Evolutionary conservation across 345 rosid species (phyloP).

Genomic region (Excoecaria cochinchinensis): DNA sequence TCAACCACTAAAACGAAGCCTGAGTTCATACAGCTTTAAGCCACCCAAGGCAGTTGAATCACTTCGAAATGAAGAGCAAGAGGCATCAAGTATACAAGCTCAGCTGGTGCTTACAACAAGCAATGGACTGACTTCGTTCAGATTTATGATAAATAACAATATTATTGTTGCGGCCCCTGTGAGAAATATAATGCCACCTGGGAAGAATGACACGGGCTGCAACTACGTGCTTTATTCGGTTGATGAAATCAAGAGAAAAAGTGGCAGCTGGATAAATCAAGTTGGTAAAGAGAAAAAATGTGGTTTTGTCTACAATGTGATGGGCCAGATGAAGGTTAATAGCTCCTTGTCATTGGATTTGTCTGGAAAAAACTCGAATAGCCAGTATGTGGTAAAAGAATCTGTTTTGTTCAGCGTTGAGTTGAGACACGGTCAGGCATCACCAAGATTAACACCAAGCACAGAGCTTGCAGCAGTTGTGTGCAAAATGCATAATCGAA

Average conservation of each 20-base stretch:
- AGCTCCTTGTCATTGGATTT: constrained; percentile 27
- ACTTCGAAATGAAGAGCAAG: constrained; percentile 36
- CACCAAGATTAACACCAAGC: constrained; percentile 24
- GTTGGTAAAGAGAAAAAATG: constrained; percentile 54
- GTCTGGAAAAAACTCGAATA: constrained; percentile 26
- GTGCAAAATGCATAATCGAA: constrained; percentile 33
- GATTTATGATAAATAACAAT: constrained; percentile 54
- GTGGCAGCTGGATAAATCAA: constrained; percentile 61
- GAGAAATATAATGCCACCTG: constrained; percentile 43
- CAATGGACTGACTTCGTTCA: constrained; percentile 71
- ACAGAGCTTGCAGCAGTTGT: constrained; percentile 73
- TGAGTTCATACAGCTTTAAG: constrained; percentile 31
- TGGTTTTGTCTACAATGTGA: constrained; percentile 47
- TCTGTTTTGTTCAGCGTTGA: constrained; percentile 58
- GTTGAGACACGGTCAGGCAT: constrained; percentile 36
- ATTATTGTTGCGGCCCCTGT: constrained; percentile 66
- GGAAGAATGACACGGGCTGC: constrained; percentile 41
- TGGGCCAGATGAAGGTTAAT: constrained; percentile 62
- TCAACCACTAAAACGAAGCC: constrained; percentile 38
- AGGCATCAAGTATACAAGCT: constrained; percentile 45
- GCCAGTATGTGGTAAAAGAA: constrained; percentile 46
- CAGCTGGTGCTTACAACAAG: constrained; percentile 54
- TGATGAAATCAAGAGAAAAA: constrained; percentile 64
- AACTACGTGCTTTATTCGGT: constrained; percentile 60
- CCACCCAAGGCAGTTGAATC: constrained; percentile 23